Evolutionary conservation across 1,284 basidiomycete species (phyloP).

Genomic region (Phlebopus sp.): DNA sequence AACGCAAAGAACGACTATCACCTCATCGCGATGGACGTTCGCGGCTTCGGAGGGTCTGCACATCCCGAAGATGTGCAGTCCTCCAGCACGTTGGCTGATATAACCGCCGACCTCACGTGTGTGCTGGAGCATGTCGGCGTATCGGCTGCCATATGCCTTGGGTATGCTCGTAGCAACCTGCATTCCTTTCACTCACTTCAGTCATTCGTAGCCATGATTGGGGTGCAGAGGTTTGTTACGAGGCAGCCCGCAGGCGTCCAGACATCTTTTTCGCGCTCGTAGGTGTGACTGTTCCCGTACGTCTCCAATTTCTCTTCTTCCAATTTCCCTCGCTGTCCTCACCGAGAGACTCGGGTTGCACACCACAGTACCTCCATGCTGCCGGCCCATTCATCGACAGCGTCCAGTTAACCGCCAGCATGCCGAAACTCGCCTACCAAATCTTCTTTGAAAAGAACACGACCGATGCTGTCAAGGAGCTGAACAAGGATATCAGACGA

Average conservation of each 20-base stretch:
- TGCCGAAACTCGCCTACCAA: conserved; percentile 61
- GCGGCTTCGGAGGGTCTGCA: conserved; percentile 65
- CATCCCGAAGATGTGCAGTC: conserved; percentile 59
- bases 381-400: conserved; percentile 46
- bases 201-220: conserved; percentile 58
- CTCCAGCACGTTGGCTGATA: conserved; percentile 57
- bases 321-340: neutral
- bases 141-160: conserved; percentile 53
- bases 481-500: conserved; percentile 52
- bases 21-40: conserved; percentile 56
- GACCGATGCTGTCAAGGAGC: conserved; percentile 45
- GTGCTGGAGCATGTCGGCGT: conserved; percentile 52
- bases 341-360: neutral
- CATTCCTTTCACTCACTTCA: neutral
- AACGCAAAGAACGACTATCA: conserved; percentile 38
- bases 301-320: conserved; percentile 13
- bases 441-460: conserved; percentile 55
- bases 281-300: conserved; percentile 58
- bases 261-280: conserved; percentile 60
- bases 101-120: conserved; percentile 60
- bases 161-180: conserved; percentile 35
- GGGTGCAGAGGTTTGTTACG: conserved; percentile 65
- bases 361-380: conserved; percentile 47
- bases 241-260: conserved; percentile 61
- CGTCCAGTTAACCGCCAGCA: conserved; percentile 36